Percentiles rank a stretch among this genome's conserved stretches.
Conservation (phyloP, 2,329 filamentous ascomycete genomes). For the Penicillium decumbens region DNA sequence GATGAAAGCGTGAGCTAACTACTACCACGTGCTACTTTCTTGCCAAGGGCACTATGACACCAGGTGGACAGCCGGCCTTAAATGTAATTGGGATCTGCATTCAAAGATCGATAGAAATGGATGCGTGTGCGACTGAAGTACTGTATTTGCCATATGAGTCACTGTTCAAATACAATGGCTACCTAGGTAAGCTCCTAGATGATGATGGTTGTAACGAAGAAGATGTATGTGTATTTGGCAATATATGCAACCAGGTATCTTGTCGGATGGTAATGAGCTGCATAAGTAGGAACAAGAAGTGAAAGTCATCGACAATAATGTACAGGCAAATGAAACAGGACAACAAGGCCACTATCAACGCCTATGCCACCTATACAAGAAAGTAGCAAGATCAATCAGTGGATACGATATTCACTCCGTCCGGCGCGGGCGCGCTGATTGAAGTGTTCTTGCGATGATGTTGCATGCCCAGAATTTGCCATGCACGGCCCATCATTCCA, state of each 20-base stretch:
- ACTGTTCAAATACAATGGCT: too few relatives aligned
- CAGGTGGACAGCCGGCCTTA: too few relatives aligned
- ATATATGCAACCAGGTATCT: constrained; percentile 17
- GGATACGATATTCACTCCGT: constrained; percentile 20
- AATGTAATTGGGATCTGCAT: too few relatives aligned
- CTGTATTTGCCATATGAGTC: too few relatives aligned
- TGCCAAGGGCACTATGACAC: too few relatives aligned
- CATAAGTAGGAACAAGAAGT: constrained; percentile 9
- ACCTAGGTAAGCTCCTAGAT: too few relatives aligned
- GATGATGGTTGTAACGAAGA: neutral
- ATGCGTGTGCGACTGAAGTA: too few relatives aligned
- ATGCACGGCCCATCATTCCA: constrained; percentile 41
- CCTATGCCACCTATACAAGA: neutral
- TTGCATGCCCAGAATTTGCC: constrained; percentile 41
- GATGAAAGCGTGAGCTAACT: too few relatives aligned
- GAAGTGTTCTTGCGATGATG: constrained; percentile 26
- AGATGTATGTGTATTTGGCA: neutral
- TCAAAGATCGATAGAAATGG: too few relatives aligned
- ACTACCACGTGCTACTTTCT: too few relatives aligned
- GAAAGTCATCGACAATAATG: neutral
- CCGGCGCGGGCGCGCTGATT: constrained; percentile 9
- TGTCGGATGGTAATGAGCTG: constrained; percentile 6
- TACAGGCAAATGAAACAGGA: neutral
- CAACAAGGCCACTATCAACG: neutral
- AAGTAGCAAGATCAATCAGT: constrained; percentile 7